Conservation (phyloP, 2,329 filamentous ascomycete species). For the Ceratocystis colombiana region DNA sequence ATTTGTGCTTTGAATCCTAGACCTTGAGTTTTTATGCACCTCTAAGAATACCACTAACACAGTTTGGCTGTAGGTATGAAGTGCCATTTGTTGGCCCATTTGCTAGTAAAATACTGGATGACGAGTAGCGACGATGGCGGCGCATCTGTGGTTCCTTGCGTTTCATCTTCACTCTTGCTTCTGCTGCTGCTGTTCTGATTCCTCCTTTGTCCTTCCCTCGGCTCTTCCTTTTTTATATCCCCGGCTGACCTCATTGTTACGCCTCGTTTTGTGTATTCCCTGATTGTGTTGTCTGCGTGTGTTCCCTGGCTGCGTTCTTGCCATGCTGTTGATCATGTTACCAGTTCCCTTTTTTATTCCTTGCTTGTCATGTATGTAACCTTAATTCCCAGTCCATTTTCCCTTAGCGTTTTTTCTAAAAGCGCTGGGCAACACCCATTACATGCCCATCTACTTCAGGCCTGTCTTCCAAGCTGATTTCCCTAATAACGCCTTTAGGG, state of each 20-base stretch:
- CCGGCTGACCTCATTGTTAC: background rate
- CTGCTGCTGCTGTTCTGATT: no score
- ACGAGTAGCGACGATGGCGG: conserved; percentile 46
- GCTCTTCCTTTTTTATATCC: background rate
- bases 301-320: conserved; percentile 4
- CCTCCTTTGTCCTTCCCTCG: background rate
- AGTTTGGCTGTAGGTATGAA: conserved; percentile 54
- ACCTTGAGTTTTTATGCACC: conserved; percentile 24
- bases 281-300: conserved; percentile 8
- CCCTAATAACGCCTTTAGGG: conserved; percentile 37
- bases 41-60: conserved; percentile 27
- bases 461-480: conserved; percentile 43
- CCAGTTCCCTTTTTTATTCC: background rate
- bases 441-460: conserved; percentile 41
- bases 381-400: background rate
- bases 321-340: background rate
- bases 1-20: conserved; percentile 37
- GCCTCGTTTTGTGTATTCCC: conserved; percentile 3
- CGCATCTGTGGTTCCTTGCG: background rate
- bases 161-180: conserved; percentile 4
- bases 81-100: conserved; percentile 76
- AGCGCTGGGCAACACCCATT: conserved; percentile 34
- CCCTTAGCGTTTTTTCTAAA: background rate
- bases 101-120: conserved; percentile 82
- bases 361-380: background rate